Percentiles rank a stretch among this genome's conserved stretches.
Evolutionary conservation across 169 alveolate species (phyloP).

Genomic region (Plasmodium berghei): DNA sequence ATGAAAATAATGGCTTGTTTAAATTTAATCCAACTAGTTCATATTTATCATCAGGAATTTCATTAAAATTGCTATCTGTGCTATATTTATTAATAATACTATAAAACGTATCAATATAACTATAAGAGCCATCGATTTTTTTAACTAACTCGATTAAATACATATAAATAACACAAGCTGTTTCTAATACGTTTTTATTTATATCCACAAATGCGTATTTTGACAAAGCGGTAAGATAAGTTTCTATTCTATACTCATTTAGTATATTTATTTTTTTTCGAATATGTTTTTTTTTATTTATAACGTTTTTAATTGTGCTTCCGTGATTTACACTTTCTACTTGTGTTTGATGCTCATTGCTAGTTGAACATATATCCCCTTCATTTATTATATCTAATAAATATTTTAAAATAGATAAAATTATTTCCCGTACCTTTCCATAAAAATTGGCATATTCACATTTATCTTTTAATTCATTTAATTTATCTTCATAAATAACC

Average conservation of each 20-base stretch:
- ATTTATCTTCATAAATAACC: slow-evolving; percentile 16
- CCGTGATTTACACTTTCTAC: slow-evolving; percentile 6
- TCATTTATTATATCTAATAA: slow-evolving; percentile 53
- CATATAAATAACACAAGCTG: slow-evolving; percentile 26
- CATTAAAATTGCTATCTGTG: slow-evolving; percentile 33
- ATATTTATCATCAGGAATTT: slow-evolving; percentile 54
- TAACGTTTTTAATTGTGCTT: background rate
- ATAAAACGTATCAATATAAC: slow-evolving; percentile 17
- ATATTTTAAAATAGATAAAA: slow-evolving; percentile 60
- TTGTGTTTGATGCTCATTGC: slow-evolving; percentile 5
- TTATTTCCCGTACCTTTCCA: slow-evolving; percentile 63
- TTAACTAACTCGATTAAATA: slow-evolving; percentile 50
- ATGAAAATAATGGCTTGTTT: slow-evolving; percentile 31
- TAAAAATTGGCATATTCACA: slow-evolving; percentile 23
- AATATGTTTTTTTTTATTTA: slow-evolving; percentile 1
- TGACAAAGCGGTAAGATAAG: slow-evolving; percentile 36
- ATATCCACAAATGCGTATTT: slow-evolving; percentile 59
- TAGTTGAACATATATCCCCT: slow-evolving; percentile 12
- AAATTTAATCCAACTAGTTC: slow-evolving; percentile 76
- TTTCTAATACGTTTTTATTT: slow-evolving; percentile 49
- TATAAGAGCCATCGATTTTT: slow-evolving; percentile 15
- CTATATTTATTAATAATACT: slow-evolving; percentile 55
- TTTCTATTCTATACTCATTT: slow-evolving; percentile 26
- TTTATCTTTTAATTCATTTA: slow-evolving; percentile 21
- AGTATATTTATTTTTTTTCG: slow-evolving; percentile 25